Base-by-base conservation (phyloP, 352 stramenopile genomes). In the Phytophthora sansomeana region DNA sequence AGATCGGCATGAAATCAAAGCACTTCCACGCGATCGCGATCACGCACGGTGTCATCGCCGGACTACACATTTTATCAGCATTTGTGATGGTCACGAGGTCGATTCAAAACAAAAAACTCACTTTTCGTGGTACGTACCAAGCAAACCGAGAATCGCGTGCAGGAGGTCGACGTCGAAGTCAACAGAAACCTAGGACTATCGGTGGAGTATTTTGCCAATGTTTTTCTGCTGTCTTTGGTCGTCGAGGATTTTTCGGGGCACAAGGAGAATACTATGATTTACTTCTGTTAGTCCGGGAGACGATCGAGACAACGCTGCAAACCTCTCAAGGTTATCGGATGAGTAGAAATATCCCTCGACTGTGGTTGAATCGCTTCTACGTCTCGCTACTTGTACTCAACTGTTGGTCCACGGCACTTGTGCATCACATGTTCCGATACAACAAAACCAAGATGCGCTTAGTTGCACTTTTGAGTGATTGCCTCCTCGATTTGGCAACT, bases 281-380 rank as follows among this genome's bases (percentile, higher is more conserved):
- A 7, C 30, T 81, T 13, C 59, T 80, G n/a, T 29, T 83, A 13
- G 24, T 44, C 19, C 72, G 73, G 4, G 72, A 81, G 57, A 58
- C 69, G 2, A 26, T 75, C 0, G 69, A 76, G 38, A 75, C 69
- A 3, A 26, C 69, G 5, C 14, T 78, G 21, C 69, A 79, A 29
- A 69, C 65, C 2, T 43, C 41, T 33, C 65, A 83, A 48, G 69
- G 69, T 11, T 69, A 73, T 9, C 63, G 66, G 0, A 69, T 83
- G 58, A 81, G 72, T 46, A 43, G 26, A 17, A 62, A 69, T 13
- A 35, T 77, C 0, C 66, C 69, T 17, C 63, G 61, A n/a, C 17
- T 70, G 10, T 78, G 69, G 58, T 50, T 83, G 9, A 75, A 83
- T n/a, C 64, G 75, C 10, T 70, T 79, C 11, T 78, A 76, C 42